A percentile compares a stretch with the other conserved stretches of the same genome.
These are phyloP conservation scores for Paramecium octaurelia DNA, from an alignment of 73 alveolate genomes.

Conservation along the genomic window DNA sequence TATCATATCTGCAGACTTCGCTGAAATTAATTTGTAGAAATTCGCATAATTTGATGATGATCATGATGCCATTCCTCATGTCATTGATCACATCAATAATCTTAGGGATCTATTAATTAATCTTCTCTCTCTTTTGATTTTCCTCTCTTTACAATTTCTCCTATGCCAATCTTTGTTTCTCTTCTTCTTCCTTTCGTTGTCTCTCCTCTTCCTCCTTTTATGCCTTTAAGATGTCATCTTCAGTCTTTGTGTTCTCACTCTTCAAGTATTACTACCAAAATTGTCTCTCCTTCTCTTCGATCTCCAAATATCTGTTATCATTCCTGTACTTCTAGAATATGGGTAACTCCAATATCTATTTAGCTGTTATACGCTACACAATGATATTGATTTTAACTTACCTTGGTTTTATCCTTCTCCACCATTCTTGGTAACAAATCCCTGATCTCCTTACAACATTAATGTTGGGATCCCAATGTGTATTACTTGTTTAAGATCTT, in stretches of 20 bases:
- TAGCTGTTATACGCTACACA: conserved; percentile 39
- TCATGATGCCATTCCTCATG: conserved; percentile 44
- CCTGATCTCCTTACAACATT: background rate
- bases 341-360: conserved; percentile 36
- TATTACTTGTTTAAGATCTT: conserved; percentile 38
- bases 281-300: background rate
- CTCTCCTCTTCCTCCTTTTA: background rate
- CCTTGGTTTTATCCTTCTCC: conserved; percentile 45
- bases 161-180: background rate
- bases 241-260: background rate
- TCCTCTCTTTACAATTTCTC: background rate
- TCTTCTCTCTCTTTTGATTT: background rate
- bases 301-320: background rate
- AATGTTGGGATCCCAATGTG: background rate
- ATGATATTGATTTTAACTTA: background rate
- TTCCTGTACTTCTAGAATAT: background rate
- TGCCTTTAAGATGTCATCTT: background rate
- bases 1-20: conserved; percentile 46
- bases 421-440: conserved; percentile 50
- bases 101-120: background rate
- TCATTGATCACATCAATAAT: background rate
- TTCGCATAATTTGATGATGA: conserved; percentile 8
- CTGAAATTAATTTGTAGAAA: background rate
- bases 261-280: background rate
- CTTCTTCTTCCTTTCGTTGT: background rate